Percentiles rank a stretch among this genome's conserved stretches.
Evolutionary conservation across 2,329 filamentous ascomycete genomes (phyloP).

Genomic region (Exophiala viscosa): DNA sequence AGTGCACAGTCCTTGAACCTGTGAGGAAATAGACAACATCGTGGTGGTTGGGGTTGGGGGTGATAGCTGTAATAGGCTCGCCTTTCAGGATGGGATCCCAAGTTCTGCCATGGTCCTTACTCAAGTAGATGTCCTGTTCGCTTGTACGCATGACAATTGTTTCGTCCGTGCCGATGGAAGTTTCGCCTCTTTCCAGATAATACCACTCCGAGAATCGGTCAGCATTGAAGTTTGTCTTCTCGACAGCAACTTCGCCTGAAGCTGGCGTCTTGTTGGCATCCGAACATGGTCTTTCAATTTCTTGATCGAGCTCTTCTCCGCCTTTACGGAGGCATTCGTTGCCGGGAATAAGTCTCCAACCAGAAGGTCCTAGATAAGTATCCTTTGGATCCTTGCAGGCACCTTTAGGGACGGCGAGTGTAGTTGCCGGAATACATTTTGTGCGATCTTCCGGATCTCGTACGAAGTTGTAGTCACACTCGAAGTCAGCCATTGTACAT

Average conservation of each 20-base stretch:
- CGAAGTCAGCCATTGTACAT: conserved; percentile 81
- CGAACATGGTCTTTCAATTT: conserved; percentile 72
- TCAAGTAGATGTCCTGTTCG: conserved; percentile 64
- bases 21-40: conserved; percentile 87
- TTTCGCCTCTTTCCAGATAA: conserved; percentile 75
- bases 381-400: conserved; percentile 69
- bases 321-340: conserved; percentile 64
- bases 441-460: conserved; percentile 58
- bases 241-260: conserved; percentile 63
- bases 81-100: conserved; percentile 71
- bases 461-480: conserved; percentile 92
- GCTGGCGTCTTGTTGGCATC: conserved; percentile 56
- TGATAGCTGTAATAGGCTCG: conserved; percentile 66
- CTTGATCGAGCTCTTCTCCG: conserved; percentile 64
- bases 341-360: conserved; percentile 86
- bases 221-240: conserved; percentile 61
- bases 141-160: conserved; percentile 62
- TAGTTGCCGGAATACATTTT: conserved; percentile 64
- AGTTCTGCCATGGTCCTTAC: conserved; percentile 80
- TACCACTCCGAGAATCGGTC: conserved; percentile 54
- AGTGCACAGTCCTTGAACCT: conserved; percentile 63
- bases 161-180: conserved; percentile 65
- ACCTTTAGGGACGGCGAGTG: conserved; percentile 64
- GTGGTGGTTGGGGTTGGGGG: conserved; percentile 75
- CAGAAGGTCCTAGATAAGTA: conserved; percentile 79